A percentile compares a stretch with the other conserved stretches of the same genome.
Evolutionary conservation across 1,284 basidiomycete species (phyloP).

Genomic region (Austroboletus novae-zelandiae): DNA sequence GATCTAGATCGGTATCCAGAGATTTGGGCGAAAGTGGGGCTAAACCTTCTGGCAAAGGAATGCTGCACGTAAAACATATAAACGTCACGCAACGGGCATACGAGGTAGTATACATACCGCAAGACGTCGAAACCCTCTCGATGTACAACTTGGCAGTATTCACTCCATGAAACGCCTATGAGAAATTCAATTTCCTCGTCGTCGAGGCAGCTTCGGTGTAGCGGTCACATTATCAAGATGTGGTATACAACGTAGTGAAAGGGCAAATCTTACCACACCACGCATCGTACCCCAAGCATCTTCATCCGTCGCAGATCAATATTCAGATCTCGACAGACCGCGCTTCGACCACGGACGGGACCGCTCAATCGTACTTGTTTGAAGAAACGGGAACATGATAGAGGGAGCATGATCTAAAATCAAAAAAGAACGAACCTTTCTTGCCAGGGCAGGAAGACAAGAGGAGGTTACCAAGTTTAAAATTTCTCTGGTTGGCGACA

Average conservation of each 20-base stretch:
- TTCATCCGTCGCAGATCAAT: slow-evolving; percentile 80
- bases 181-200: slow-evolving; percentile 79
- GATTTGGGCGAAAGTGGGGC: slow-evolving; percentile 64
- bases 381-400: not conserved
- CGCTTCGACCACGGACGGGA: slow-evolving; percentile 76
- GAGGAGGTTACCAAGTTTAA: slow-evolving; percentile 80
- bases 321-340: slow-evolving; percentile 81
- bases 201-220: slow-evolving; percentile 69
- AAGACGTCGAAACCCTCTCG: slow-evolving; percentile 76
- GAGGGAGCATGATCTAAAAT: not conserved
- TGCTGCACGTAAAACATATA: slow-evolving; percentile 37
- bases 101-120: slow-evolving; percentile 32
- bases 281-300: slow-evolving; percentile 72
- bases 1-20: slow-evolving; percentile 72
- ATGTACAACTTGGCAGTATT: slow-evolving; percentile 67
- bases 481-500: slow-evolving; percentile 10
- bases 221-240: not conserved
- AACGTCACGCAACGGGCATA: not conserved
- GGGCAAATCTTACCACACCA: slow-evolving; percentile 64
- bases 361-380: slow-evolving; percentile 75
- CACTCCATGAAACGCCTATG: slow-evolving; percentile 79
- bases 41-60: slow-evolving; percentile 92
- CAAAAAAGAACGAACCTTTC: slow-evolving; percentile 54
- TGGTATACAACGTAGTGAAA: not conserved
- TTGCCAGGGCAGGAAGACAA: slow-evolving; percentile 96